Evolutionary conservation across 768 basidiomycete species (phyloP).

Genomic region (Russula foetens): DNA sequence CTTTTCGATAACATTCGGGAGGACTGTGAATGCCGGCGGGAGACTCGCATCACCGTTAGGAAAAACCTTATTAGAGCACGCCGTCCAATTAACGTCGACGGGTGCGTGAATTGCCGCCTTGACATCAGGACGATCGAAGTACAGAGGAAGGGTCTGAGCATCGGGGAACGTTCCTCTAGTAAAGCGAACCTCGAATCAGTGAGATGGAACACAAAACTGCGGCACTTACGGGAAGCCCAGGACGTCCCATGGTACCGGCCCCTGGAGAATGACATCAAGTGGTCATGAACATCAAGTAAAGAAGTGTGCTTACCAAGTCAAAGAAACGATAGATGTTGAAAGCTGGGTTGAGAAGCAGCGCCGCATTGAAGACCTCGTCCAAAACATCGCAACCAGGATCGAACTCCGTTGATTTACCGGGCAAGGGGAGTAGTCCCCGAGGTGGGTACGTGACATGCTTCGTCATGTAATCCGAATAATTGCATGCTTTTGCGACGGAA

Average conservation of each 20-base stretch:
- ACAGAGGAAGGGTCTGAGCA: conserved; percentile 48
- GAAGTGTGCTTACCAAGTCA: conserved; percentile 40
- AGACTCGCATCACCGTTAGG: conserved; percentile 50
- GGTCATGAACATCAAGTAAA: not conserved
- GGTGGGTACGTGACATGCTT: conserved; percentile 65
- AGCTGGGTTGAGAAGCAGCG: conserved; percentile 58
- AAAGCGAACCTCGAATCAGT: not conserved
- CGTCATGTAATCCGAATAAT: conserved; percentile 53
- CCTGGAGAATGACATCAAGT: conserved; percentile 25
- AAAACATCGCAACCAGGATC: conserved; percentile 58
- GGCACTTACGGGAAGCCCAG: conserved; percentile 65
- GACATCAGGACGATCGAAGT: conserved; percentile 63
- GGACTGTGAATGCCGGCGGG: conserved; percentile 54
- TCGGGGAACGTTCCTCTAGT: conserved; percentile 47
- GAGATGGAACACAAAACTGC: not conserved
- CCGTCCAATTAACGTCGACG: conserved; percentile 46
- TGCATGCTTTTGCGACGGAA: conserved; percentile 42
- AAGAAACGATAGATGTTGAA: conserved; percentile 76
- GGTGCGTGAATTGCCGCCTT: conserved; percentile 69
- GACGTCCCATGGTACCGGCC: conserved; percentile 69
- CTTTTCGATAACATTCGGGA: conserved; percentile 73
- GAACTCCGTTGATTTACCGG: conserved; percentile 41
- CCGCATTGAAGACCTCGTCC: conserved; percentile 55
- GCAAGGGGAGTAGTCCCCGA: conserved; percentile 55
- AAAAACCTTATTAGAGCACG: conserved; percentile 61